Conservation (phyloP, 257 asterid genomes). For the Vinca minor region DNA sequence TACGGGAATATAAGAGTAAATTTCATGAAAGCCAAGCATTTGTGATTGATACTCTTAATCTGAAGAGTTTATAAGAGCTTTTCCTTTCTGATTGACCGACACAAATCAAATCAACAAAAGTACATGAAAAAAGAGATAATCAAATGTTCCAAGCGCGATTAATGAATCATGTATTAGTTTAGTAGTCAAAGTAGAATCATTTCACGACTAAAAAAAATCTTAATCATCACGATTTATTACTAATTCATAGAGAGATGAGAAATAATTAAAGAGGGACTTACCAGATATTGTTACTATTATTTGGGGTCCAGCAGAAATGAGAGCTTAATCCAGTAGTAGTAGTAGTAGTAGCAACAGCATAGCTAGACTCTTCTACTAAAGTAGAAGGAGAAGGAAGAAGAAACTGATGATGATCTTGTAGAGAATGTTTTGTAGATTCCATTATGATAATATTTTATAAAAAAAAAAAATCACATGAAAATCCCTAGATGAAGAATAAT, state of each 20-base stretch:
- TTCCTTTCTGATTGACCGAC: no score
- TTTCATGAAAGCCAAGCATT: no score
- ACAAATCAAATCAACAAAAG: constrained; percentile 38
- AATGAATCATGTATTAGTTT: constrained; percentile 12
- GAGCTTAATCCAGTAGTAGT: constrained; percentile 25
- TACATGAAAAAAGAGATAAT: constrained; percentile 10
- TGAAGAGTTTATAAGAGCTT: no score
- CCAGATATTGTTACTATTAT: constrained; percentile 45
- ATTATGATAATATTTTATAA: no score
- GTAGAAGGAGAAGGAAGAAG: constrained; percentile 37
- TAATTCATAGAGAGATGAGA: no score
- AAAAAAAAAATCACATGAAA: no score
- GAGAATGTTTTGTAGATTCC: constrained; percentile 63
- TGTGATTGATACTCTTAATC: no score
- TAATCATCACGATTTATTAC: background rate
- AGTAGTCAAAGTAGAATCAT: constrained; percentile 29
- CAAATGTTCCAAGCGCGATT: constrained; percentile 15
- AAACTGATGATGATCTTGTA: constrained; percentile 49
- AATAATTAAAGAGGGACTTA: constrained; percentile 43
- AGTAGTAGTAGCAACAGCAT: constrained; percentile 41
- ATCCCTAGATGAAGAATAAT: no score
- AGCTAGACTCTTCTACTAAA: constrained; percentile 26
- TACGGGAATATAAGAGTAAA: no score
- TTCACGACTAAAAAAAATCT: no score
- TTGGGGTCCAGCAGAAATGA: constrained; percentile 53